Evolutionary conservation across 2,329 filamentous ascomycete species (phyloP).

Genomic region (Colletotrichum aenigma): DNA sequence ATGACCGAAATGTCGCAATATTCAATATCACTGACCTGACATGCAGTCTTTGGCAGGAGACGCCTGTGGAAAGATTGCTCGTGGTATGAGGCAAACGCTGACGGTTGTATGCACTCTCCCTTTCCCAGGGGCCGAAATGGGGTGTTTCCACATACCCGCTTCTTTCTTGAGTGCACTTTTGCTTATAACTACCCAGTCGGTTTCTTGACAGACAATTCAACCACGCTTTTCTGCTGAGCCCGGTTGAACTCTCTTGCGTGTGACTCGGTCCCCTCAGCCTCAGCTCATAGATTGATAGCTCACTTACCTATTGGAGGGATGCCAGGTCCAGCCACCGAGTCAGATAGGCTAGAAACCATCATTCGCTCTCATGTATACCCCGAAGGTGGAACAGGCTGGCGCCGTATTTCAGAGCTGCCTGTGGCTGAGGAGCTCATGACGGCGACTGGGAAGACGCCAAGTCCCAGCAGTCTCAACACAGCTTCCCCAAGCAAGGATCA

Average conservation of each 20-base stretch:
- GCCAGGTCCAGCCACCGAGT: background rate
- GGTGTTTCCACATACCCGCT: background rate
- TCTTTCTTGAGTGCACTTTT: background rate
- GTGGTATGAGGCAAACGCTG: background rate
- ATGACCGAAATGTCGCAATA: background rate
- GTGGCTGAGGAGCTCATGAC: constrained; percentile 55
- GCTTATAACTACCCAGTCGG: background rate
- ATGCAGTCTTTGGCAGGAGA: background rate
- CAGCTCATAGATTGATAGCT: background rate
- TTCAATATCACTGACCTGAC: background rate
- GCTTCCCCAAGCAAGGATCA: constrained; percentile 64
- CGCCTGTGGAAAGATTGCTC: background rate
- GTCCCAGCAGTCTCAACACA: constrained; percentile 57
- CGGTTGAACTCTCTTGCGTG: background rate
- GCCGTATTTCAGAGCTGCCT: constrained; percentile 58
- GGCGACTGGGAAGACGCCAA: constrained; percentile 34
- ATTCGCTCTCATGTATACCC: background rate
- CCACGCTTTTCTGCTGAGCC: background rate
- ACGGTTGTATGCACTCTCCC: background rate
- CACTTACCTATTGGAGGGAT: background rate
- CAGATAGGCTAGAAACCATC: background rate
- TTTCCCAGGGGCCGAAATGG: background rate
- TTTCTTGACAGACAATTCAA: background rate
- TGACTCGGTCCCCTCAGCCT: background rate
- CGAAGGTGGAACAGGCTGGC: background rate